Evolutionary conservation across 106 monocot genomes (phyloP).

Genomic region (Dioscorea zingiberensis): DNA sequence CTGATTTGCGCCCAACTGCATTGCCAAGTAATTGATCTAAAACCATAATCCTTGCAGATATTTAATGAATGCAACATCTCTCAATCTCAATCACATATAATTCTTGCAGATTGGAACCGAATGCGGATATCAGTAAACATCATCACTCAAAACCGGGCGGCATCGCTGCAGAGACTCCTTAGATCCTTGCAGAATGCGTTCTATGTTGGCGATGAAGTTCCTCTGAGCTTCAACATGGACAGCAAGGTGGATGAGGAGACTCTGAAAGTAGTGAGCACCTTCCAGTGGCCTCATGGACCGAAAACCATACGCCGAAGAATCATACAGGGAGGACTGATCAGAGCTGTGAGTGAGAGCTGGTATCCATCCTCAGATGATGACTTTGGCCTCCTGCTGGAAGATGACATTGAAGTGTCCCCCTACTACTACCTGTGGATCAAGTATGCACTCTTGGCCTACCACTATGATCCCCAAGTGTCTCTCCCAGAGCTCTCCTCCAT

Average conservation of each 20-base stretch:
- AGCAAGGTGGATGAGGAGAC: slow-evolving; percentile 82
- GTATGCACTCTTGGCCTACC: slow-evolving; percentile 77
- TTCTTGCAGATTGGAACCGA: slow-evolving; percentile 77
- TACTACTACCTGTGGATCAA: slow-evolving; percentile 99
- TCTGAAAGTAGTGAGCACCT: slow-evolving; percentile 61
- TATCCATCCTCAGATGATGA: slow-evolving; percentile 86
- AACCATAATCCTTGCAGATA: not conserved
- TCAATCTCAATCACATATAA: not conserved
- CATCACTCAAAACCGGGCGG: slow-evolving; percentile 84
- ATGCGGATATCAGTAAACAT: slow-evolving; percentile 88
- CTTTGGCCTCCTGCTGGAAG: slow-evolving; percentile 81
- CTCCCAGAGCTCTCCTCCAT: slow-evolving; percentile 91
- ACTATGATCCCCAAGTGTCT: slow-evolving; percentile 80
- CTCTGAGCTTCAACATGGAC: slow-evolving; percentile 94
- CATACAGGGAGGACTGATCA: slow-evolving; percentile 91
- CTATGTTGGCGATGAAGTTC: slow-evolving; percentile 79
- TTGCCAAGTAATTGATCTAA: slow-evolving; percentile 52
- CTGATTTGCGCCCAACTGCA: slow-evolving; percentile 58
- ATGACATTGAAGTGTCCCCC: slow-evolving; percentile 96
- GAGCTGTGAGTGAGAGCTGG: slow-evolving; percentile 98
- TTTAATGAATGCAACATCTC: too few species aligned
- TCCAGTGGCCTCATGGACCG: slow-evolving; percentile 78
- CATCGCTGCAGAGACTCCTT: slow-evolving; percentile 67
- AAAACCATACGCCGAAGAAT: slow-evolving; percentile 65
- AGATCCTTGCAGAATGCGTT: slow-evolving; percentile 65